Evolutionary conservation across 768 basidiomycete species (phyloP).

Genomic region (Tricholoma furcatifolium): DNA sequence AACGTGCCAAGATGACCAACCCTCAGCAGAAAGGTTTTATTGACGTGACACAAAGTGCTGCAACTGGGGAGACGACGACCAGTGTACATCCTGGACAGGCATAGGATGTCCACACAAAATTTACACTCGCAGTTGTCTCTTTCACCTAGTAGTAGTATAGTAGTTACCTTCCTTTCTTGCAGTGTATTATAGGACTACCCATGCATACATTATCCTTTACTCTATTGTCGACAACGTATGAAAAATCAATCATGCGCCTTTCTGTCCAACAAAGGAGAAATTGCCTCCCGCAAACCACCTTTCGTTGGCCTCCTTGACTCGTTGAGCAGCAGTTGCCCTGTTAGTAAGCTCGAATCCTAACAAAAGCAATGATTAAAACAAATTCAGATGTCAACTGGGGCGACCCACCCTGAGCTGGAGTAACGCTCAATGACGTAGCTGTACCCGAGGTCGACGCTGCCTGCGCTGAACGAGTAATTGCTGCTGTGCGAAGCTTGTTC

Average conservation of each 20-base stretch:
- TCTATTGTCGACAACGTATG: background rate
- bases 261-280: conserved; percentile 74
- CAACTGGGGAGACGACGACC: conserved; percentile 52
- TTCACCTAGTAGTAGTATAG: conserved; percentile 18
- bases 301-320: conserved; percentile 95
- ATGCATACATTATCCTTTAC: conserved; percentile 17
- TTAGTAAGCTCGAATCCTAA: conserved; percentile 94
- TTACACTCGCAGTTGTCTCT: conserved; percentile 5
- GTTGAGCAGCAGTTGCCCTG: conserved; percentile 77
- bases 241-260: conserved; percentile 25
- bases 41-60: conserved; percentile 61
- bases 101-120: conserved; percentile 11
- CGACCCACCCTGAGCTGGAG: conserved; percentile 85
- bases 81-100: conserved; percentile 46
- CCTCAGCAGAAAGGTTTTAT: conserved; percentile 64
- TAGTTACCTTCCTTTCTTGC: conserved; percentile 15
- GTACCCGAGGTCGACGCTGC: conserved; percentile 69
- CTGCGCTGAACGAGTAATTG: conserved; percentile 76
- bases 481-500: conserved; percentile 87
- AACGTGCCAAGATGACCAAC: conserved; percentile 57
- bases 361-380: conserved; percentile 16
- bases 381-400: background rate
- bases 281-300: conserved; percentile 91
- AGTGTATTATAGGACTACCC: conserved; percentile 31
- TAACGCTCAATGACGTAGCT: conserved; percentile 89